phyloP scores from a whole-genome alignment of 2,329 filamentous ascomycete genomes.

The Hypoxylon sp. region DNA sequence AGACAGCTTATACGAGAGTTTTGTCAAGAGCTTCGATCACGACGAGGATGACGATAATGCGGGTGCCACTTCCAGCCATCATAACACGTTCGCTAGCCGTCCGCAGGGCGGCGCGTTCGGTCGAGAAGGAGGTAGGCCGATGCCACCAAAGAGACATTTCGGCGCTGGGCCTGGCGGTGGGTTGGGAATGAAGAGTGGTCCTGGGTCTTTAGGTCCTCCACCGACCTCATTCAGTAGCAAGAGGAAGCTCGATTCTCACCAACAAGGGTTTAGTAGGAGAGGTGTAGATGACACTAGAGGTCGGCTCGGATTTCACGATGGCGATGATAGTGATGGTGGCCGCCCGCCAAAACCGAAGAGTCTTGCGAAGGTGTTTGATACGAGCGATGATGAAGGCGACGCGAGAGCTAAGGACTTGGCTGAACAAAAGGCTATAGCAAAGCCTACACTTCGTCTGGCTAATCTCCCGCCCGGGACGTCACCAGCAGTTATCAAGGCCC shows the following conservation, averaged over 20 bases:
- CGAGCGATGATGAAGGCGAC: slow-evolving; percentile 72
- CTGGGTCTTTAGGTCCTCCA: slow-evolving; percentile 72
- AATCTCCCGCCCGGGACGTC: slow-evolving; percentile 74
- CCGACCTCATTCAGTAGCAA: slow-evolving; percentile 68
- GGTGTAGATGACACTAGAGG: slow-evolving; percentile 54
- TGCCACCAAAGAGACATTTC: slow-evolving; percentile 74
- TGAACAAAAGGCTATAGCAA: slow-evolving; percentile 72
- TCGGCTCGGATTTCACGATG: slow-evolving; percentile 60
- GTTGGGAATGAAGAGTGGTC: slow-evolving; percentile 71
- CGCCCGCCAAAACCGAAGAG: slow-evolving; percentile 65
- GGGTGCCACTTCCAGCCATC: slow-evolving; percentile 39
- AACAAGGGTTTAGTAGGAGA: slow-evolving; percentile 56
- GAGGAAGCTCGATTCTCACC: slow-evolving; percentile 66
- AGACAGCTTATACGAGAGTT: slow-evolving; percentile 89
- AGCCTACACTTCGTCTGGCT: slow-evolving; percentile 73
- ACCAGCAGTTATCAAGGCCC: slow-evolving; percentile 70
- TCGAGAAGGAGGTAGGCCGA: slow-evolving; percentile 53
- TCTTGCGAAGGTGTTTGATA: slow-evolving; percentile 80
- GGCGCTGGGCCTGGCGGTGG: slow-evolving; percentile 67
- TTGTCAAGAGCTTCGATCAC: slow-evolving; percentile 83
- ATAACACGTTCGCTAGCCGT: slow-evolving; percentile 40
- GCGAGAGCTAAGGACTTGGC: slow-evolving; percentile 62
- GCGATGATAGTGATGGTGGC: slow-evolving; percentile 48
- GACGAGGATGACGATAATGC: slow-evolving; percentile 64
- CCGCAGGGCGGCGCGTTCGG: slow-evolving; percentile 42